Percentiles rank a stretch among this genome's conserved stretches.
These are phyloP conservation scores for Pseudogymnoascus sp. DNA, from an alignment of 2,329 filamentous ascomycete species.

Conservation along the genomic window DNA sequence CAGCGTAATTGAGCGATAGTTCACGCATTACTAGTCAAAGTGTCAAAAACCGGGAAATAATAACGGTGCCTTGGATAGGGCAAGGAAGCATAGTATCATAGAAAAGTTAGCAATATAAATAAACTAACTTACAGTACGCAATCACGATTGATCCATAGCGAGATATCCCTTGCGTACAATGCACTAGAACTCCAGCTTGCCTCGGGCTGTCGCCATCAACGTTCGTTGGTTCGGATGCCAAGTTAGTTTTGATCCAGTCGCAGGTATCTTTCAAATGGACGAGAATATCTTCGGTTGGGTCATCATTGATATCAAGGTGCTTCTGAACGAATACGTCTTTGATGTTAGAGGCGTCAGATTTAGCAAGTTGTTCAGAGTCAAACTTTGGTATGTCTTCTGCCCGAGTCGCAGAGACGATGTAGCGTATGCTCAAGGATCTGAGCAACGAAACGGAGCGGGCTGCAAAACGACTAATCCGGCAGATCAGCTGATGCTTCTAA, in stretches of 20 bases:
- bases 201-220: neutral
- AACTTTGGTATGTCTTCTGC: slow-evolving; percentile 9
- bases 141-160: slow-evolving; percentile 18
- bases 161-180: slow-evolving; percentile 21
- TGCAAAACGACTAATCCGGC: slow-evolving; percentile 9
- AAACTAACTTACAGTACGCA: slow-evolving; percentile 18
- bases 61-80: neutral
- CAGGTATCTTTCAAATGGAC: slow-evolving; percentile 15
- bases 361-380: neutral
- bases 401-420: slow-evolving; percentile 10
- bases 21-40: slow-evolving; percentile 18
- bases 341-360: neutral
- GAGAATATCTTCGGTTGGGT: slow-evolving; percentile 18
- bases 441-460: slow-evolving; percentile 9
- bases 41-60: neutral
- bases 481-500: neutral
- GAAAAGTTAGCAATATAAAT: neutral
- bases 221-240: neutral
- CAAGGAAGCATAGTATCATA: neutral
- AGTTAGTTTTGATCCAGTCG: slow-evolving; percentile 18
- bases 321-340: slow-evolving; percentile 5
- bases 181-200: slow-evolving; percentile 15
- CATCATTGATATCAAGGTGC: slow-evolving; percentile 19
- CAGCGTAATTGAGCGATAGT: slow-evolving; percentile 12
- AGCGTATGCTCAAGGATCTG: neutral